Percentiles rank a stretch among this genome's conserved stretches.
Conservation (phyloP, 2,329 filamentous ascomycete genomes). For the Trichocomaceae sp. region DNA sequence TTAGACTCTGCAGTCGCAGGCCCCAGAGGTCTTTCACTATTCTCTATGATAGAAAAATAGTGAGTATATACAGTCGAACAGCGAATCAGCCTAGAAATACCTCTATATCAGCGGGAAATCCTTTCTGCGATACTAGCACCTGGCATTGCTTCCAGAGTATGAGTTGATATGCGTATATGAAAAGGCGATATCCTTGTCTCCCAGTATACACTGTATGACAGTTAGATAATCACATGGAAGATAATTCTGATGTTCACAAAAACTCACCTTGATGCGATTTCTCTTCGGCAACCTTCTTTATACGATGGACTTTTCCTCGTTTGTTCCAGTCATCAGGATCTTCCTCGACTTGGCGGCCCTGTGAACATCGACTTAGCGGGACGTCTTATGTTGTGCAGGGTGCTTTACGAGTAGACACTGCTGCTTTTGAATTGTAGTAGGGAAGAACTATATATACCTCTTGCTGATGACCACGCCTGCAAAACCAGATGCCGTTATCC, state of each 20-base stretch:
- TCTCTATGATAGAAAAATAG: constrained; percentile 26
- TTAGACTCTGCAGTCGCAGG: constrained; percentile 58
- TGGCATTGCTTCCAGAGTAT: constrained; percentile 74
- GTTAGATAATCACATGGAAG: background rate
- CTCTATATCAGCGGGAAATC: constrained; percentile 67
- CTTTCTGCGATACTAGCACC: constrained; percentile 62
- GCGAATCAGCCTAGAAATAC: constrained; percentile 27
- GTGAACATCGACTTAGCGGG: constrained; percentile 1
- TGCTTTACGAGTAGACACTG: background rate
- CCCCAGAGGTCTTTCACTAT: constrained; percentile 82
- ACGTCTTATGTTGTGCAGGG: background rate
- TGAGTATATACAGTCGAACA: background rate
- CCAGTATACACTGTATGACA: constrained; percentile 50
- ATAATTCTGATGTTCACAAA: background rate
- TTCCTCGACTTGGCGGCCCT: constrained; percentile 43
- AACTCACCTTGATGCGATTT: constrained; percentile 45
- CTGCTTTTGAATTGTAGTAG: background rate
- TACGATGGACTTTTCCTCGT: constrained; percentile 50
- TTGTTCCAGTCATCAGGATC: constrained; percentile 65
- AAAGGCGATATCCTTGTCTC: constrained; percentile 65
- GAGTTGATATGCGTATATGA: constrained; percentile 76
- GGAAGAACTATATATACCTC: constrained; percentile 47
- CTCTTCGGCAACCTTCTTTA: constrained; percentile 50
- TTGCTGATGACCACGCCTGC: constrained; percentile 71
- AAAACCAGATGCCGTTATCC: constrained; percentile 71